A percentile compares a stretch with the other conserved stretches of the same genome.
Evolutionary conservation across 768 basidiomycete genomes (phyloP).

Genomic region (Xerocomellus chrysenteron): DNA sequence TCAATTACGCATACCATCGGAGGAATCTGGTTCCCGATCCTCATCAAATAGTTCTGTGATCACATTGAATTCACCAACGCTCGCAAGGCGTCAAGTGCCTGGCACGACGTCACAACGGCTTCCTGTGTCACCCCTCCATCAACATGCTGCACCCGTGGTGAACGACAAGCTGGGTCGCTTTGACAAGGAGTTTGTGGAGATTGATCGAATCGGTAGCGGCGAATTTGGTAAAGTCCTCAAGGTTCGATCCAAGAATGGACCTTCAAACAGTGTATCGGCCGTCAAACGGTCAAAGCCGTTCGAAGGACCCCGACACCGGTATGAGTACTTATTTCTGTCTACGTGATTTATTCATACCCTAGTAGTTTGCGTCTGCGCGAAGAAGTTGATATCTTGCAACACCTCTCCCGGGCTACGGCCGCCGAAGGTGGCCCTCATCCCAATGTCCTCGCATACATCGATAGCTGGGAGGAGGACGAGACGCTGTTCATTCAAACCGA

Average conservation of each 20-base stretch:
- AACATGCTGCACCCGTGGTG: conserved; percentile 31
- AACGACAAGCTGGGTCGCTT: conserved; percentile 66
- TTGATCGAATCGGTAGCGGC: conserved; percentile 84
- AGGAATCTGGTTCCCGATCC: conserved; percentile 56
- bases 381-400: conserved; percentile 89
- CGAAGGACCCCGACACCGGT: conserved; percentile 90
- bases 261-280: conserved; percentile 62
- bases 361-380: conserved; percentile 81
- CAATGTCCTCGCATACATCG: conserved; percentile 84
- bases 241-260: conserved; percentile 63
- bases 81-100: conserved; percentile 36
- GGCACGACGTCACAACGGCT: conserved; percentile 23
- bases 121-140: conserved; percentile 22
- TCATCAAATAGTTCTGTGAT: conserved; percentile 53
- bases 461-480: conserved; percentile 95
- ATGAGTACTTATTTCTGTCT: conserved; percentile 28
- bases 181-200: conserved; percentile 75
- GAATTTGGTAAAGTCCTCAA: conserved; percentile 94
- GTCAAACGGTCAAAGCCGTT: conserved; percentile 95
- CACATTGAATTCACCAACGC: conserved; percentile 47
- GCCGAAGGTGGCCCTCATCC: conserved; percentile 47
- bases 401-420: conserved; percentile 50
- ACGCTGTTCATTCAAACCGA: conserved; percentile 91
- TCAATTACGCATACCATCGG: conserved; percentile 35
- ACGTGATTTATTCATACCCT: conserved; percentile 15